Conservation (phyloP, 2,329 filamentous ascomycete species). For the Colletotrichum sp. region DNA sequence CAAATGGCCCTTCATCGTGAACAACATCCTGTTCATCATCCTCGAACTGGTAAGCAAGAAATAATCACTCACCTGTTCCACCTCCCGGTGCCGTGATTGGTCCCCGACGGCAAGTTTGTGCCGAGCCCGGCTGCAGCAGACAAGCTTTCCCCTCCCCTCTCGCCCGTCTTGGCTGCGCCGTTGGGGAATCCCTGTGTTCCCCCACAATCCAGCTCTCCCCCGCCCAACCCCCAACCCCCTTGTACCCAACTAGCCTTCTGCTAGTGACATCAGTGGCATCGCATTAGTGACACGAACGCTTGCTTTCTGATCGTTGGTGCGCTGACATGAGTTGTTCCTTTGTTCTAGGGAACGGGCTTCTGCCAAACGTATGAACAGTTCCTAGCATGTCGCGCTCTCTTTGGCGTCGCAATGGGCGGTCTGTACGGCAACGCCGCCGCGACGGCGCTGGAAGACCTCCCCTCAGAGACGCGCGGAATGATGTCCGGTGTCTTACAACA, state of each 20-base stretch:
- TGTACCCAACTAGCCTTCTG: neutral
- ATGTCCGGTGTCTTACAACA: conserved; percentile 80
- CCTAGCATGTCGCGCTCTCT: conserved; percentile 75
- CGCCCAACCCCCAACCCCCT: neutral
- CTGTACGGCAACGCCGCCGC: conserved; percentile 80
- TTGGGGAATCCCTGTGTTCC: conserved; percentile 10
- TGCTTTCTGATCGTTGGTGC: neutral
- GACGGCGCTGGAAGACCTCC: conserved; percentile 79
- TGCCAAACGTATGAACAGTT: conserved; percentile 72
- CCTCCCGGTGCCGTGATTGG: neutral
- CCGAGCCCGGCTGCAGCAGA: neutral
- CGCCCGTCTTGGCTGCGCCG: conserved; percentile 14
- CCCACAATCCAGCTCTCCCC: neutral
- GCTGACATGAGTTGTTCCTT: neutral
- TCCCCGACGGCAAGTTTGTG: neutral
- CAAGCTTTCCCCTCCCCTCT: conserved; percentile 12
- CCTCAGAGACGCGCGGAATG: conserved; percentile 70
- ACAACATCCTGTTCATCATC: conserved; percentile 74
- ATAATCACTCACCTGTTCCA: conserved; percentile 1
- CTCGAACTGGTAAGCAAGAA: conserved; percentile 68
- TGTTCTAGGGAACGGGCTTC: conserved; percentile 66
- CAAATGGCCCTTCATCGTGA: conserved; percentile 77
- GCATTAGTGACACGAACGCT: neutral
- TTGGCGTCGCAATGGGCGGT: conserved; percentile 84
- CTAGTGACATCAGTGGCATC: neutral